Percentiles rank a stretch among this genome's conserved stretches.
These are phyloP conservation scores for Martensiomyces pterosporus DNA, from an alignment of 192 early-diverging fungal species.

Conservation along the genomic window DNA sequence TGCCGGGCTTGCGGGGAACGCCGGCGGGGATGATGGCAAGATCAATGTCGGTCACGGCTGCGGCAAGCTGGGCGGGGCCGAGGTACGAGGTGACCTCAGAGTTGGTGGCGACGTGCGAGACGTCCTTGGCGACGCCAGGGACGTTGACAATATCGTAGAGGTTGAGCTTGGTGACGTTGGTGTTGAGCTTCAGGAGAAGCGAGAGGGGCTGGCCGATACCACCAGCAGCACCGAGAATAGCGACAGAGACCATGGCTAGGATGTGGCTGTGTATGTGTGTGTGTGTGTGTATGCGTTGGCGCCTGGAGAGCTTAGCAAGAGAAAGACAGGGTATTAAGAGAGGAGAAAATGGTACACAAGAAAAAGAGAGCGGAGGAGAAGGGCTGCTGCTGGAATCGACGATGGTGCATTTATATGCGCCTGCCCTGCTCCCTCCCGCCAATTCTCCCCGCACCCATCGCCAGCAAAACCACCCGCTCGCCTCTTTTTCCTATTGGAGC, in stretches of 20 bases:
- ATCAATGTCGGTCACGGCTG: constrained; percentile 62
- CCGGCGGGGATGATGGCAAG: constrained; percentile 92
- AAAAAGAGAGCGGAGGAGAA: constrained; percentile 1
- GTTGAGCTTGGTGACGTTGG: constrained; percentile 76
- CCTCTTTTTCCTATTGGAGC: too few relatives aligned
- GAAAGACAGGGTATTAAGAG: too few relatives aligned
- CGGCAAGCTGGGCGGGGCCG: constrained; percentile 60
- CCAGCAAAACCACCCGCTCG: too few relatives aligned
- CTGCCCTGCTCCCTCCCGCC: too few relatives aligned
- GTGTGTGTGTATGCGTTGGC: too few relatives aligned
- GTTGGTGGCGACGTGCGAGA: constrained; percentile 86
- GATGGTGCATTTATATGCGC: too few relatives aligned
- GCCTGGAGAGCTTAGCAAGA: too few relatives aligned
- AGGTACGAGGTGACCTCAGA: constrained; percentile 70
- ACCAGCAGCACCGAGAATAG: constrained; percentile 73
- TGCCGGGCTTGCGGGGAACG: constrained; percentile 96
- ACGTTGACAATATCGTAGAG: constrained; percentile 98
- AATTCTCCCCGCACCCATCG: too few relatives aligned
- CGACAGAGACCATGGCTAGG: constrained; percentile 54
- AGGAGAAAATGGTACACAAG: not conserved
- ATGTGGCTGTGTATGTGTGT: too few relatives aligned
- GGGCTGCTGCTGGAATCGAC: too few relatives aligned
- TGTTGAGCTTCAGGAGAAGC: constrained; percentile 87
- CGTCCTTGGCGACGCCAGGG: constrained; percentile 93
- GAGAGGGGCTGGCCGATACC: constrained; percentile 98